A percentile compares a stretch with the other conserved stretches of the same genome.
Evolutionary conservation across 1,284 basidiomycete species (phyloP).

Genomic region (Ustilago hordei): DNA sequence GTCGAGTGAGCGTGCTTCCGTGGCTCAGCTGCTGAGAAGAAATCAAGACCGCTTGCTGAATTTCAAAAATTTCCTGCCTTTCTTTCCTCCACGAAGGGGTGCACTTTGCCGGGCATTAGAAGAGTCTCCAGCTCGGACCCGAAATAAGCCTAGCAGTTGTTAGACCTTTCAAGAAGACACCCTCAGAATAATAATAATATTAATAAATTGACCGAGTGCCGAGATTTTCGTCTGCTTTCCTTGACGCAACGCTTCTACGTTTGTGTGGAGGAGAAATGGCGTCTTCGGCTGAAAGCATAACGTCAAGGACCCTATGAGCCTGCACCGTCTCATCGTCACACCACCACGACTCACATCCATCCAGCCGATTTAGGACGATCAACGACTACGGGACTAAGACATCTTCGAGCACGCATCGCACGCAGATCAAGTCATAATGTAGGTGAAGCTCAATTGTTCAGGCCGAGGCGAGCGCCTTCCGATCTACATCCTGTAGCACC

Average conservation of each 20-base stretch:
- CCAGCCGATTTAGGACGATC: not conserved
- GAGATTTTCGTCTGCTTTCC: not conserved
- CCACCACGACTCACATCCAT: not conserved
- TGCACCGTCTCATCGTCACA: not conserved
- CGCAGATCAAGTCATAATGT: not conserved
- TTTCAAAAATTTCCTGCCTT: not conserved
- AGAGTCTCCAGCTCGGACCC: not conserved
- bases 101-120: slow-evolving; percentile 6
- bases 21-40: slow-evolving; percentile 9
- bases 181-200: too few species aligned
- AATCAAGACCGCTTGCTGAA: not conserved
- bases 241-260: slow-evolving; percentile 18
- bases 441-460: not conserved
- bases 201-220: slow-evolving; percentile 18
- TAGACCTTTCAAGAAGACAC: not conserved
- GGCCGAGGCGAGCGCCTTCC: not conserved
- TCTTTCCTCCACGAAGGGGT: not conserved
- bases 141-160: not conserved
- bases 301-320: slow-evolving; percentile 5
- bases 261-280: slow-evolving; percentile 2
- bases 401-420: not conserved
- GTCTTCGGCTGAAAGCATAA: slow-evolving; percentile 3
- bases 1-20: slow-evolving; percentile 9
- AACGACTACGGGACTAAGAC: not conserved
- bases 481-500: not conserved